A percentile compares a stretch with the other conserved stretches of the same genome.
These are phyloP conservation scores for Sporothrix humicola DNA, from an alignment of 2,329 filamentous ascomycete species.

Conservation along the genomic window DNA sequence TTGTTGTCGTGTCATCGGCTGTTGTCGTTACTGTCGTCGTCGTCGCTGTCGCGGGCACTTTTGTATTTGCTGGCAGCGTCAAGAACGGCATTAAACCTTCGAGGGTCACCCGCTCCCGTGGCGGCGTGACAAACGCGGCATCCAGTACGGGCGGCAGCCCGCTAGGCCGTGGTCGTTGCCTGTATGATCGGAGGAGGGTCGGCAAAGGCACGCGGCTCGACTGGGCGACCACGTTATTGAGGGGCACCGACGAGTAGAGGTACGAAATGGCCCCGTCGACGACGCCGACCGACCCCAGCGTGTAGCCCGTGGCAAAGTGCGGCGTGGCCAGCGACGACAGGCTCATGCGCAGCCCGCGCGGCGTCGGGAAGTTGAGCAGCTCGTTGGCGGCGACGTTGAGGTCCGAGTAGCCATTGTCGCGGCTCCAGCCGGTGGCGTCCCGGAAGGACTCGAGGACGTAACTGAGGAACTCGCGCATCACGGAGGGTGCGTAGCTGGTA, in stretches of 20 bases:
- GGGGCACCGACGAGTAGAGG: conserved; percentile 85
- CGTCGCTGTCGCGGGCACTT: not conserved
- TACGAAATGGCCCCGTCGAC: conserved; percentile 98
- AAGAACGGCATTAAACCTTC: conserved; percentile 23
- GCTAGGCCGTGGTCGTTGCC: conserved; percentile 59
- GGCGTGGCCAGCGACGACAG: conserved; percentile 90
- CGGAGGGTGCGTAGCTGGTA: not conserved
- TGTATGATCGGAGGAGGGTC: conserved; percentile 80
- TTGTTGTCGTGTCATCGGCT: not conserved
- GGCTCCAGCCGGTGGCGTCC: conserved; percentile 83
- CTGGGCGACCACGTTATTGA: conserved; percentile 68
- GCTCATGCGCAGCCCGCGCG: conserved; percentile 80
- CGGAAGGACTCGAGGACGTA: conserved; percentile 93
- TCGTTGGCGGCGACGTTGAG: conserved; percentile 84
- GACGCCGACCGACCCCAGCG: conserved; percentile 83
- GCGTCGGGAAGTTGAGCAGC: conserved; percentile 86
- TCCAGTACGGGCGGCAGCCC: conserved; percentile 15
- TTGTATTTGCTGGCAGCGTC: conserved; percentile 36
- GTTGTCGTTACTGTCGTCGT: not conserved
- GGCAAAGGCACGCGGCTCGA: conserved; percentile 79
- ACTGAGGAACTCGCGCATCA: conserved; percentile 96
- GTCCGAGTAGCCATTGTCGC: conserved; percentile 88
- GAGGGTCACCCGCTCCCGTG: conserved; percentile 25
- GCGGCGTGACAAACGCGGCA: conserved; percentile 38
- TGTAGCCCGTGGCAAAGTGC: conserved; percentile 93